Conservation (phyloP, 202 grass and related monocot genomes). For the Zizania palustris region DNA sequence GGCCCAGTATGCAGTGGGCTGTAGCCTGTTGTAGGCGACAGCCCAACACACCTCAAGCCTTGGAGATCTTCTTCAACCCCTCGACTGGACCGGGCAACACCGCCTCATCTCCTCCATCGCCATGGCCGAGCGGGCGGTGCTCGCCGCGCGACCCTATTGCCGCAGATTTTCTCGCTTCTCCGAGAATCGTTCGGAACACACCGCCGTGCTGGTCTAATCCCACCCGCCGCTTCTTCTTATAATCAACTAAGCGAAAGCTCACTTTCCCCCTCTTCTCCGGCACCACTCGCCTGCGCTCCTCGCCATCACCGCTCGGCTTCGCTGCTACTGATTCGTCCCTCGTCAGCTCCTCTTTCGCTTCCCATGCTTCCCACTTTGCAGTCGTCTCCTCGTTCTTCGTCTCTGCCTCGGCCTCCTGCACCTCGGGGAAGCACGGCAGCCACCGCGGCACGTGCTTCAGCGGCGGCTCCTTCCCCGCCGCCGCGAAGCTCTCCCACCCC, state of each 20-base stretch:
- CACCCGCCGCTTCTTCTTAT: conserved; percentile 2
- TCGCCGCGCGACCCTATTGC: neutral
- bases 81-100: neutral
- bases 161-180: neutral
- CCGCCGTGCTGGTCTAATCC: neutral
- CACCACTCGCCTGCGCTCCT: conserved; percentile 3
- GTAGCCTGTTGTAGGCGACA: neutral
- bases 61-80: neutral
- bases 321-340: neutral
- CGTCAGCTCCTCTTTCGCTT: neutral
- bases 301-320: conserved; percentile 21
- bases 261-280: conserved; percentile 56
- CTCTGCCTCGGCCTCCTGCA: neutral
- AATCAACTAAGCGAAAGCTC: conserved; percentile 37
- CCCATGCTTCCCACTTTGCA: conserved; percentile 9
- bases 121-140: neutral
- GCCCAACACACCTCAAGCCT: neutral
- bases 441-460: conserved; percentile 61
- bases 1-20: neutral
- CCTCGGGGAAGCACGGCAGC: conserved; percentile 61
- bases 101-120: neutral
- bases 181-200: neutral
- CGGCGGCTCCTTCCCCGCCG: conserved; percentile 38
- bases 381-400: neutral
- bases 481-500: conserved; percentile 53